phyloP scores from a whole-genome alignment of 441 rosid species.

The Arabidopsis hybrid region DNA sequence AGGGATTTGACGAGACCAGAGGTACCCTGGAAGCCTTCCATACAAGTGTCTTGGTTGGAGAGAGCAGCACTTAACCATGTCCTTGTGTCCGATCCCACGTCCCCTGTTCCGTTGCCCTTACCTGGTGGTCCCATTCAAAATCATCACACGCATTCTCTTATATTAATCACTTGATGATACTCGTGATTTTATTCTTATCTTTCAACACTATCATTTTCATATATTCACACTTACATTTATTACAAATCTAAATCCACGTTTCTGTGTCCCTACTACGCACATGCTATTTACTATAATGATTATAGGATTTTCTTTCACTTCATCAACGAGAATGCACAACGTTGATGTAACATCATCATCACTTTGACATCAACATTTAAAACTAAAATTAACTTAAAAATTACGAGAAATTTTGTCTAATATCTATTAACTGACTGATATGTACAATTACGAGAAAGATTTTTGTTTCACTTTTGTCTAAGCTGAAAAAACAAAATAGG shows the following conservation, averaged over 20 bases:
- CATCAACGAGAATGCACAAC: conserved; percentile 13
- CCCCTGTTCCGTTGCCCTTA: conserved; percentile 74
- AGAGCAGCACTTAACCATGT: conserved; percentile 90
- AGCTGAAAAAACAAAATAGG: neutral
- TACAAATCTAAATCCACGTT: conserved; percentile 28
- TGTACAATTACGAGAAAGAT: neutral
- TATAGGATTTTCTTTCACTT: conserved; percentile 27
- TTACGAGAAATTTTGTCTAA: neutral
- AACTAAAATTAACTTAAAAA: neutral
- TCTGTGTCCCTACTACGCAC: conserved; percentile 42
- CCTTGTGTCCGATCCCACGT: conserved; percentile 68
- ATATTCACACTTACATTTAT: conserved; percentile 36
- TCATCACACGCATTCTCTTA: conserved; percentile 11
- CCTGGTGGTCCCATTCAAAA: conserved; percentile 51
- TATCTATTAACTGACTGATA: neutral
- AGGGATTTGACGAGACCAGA: conserved; percentile 52
- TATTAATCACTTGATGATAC: neutral
- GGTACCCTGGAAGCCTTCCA: conserved; percentile 79
- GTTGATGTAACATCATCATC: conserved; percentile 41
- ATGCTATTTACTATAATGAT: conserved; percentile 32
- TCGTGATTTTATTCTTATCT: conserved; percentile 12
- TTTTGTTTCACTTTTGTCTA: neutral
- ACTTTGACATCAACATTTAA: conserved; percentile 3
- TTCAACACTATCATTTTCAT: conserved; percentile 40
- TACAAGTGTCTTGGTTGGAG: conserved; percentile 81